Evolutionary conservation across 2,329 filamentous ascomycete species (phyloP), one percentile per base, ranked within the genome.

Genomic region (Myriosclerotinia curreyana): DNA sequence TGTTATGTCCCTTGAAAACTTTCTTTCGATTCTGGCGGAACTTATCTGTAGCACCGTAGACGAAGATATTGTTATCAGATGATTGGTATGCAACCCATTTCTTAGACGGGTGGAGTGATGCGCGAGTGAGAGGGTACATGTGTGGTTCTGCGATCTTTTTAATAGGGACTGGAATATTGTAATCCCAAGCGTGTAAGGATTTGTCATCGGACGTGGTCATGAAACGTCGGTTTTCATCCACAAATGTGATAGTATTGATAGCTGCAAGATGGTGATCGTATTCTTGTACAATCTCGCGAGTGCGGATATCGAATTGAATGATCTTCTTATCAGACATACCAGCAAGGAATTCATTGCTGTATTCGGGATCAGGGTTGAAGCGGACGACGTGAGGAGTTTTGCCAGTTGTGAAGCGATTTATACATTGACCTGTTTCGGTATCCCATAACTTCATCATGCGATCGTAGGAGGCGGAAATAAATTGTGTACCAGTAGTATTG

Each of bases 261-360:
- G 95, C 92, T n/a, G 92, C 95, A 67, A 99, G 80, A 76, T 99
- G 95, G 77, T 99, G 95, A 74, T 99, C 94, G 78, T 99, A 99
- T 79, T 98, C 95, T 75, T 99, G 96, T 15, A 96, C 90, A 65
- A 95, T 83, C 72, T 96, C 87, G 66, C 81, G 78, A 8, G 88
- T 87, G 36, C 96, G 86, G 2, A 88, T 93, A 77, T 99, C 95
- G 77, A 96, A 99, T 75, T 99, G 95, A 50, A 99, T 84, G 71
- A 99, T 99, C 81, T 97, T 97, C 82, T 99, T 99, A 77, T 99
- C 94, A 46, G 91, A 95, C 91, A 98, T 96, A 72, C 95, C 95
- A 1, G 92, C 93, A 64, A 99, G 79, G 77, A 99, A 99, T 76
- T 98, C 94, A 75, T 95, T 89, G 11, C 88, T 85, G 69, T 89